These are phyloP conservation scores for Pseudogymnoascus destructans DNA, from an alignment of 2,329 filamentous ascomycete species.

Conservation along the genomic window DNA sequence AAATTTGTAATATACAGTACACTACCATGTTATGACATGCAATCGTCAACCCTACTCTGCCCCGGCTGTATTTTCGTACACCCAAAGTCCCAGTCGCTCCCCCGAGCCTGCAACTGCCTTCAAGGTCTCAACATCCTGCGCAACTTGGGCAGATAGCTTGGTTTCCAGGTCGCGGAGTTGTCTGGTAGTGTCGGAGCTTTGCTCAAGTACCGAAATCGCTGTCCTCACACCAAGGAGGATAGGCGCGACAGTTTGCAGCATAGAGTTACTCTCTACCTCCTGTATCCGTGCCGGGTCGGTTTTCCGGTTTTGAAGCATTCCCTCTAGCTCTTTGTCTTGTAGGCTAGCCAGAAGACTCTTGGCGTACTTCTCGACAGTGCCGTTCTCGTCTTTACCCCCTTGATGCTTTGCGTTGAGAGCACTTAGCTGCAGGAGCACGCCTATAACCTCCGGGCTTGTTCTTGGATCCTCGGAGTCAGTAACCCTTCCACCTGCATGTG, in stretches of 20 bases:
- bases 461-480: constrained; percentile 26
- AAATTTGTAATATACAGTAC: constrained; percentile 16
- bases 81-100: not conserved
- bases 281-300: constrained; percentile 10
- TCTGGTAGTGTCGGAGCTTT: constrained; percentile 11
- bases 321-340: constrained; percentile 15
- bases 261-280: constrained; percentile 14
- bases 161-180: constrained; percentile 1
- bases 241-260: constrained; percentile 26
- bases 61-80: constrained; percentile 6
- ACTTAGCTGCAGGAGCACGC: constrained; percentile 31
- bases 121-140: not conserved
- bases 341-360: constrained; percentile 18
- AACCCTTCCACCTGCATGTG: constrained; percentile 16
- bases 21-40: constrained; percentile 6
- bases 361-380: constrained; percentile 30
- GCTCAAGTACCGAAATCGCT: constrained; percentile 26
- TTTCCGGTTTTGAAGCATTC: not conserved
- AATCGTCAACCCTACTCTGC: not conserved
- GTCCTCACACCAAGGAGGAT: constrained; percentile 31
- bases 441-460: constrained; percentile 30
- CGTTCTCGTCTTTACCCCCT: constrained; percentile 29
- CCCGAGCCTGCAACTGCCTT: not conserved
- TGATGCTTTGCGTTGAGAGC: constrained; percentile 30
- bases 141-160: not conserved